A percentile compares a stretch with the other conserved stretches of the same genome.
These are phyloP conservation scores for Naematelia encephala DNA, from an alignment of 768 basidiomycete genomes.

Conservation along the genomic window DNA sequence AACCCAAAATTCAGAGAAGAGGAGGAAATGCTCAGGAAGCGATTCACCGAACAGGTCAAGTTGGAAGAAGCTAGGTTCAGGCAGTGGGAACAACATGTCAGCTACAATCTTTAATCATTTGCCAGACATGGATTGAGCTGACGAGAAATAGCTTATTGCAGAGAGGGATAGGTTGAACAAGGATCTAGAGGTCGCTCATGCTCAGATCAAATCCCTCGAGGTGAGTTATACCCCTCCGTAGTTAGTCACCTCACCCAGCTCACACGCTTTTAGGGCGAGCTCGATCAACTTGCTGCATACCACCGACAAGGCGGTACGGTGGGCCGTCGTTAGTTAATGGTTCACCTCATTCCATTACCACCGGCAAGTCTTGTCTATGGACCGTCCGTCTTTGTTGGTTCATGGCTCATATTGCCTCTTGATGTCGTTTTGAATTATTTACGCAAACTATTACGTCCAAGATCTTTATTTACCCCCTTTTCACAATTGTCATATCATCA, in stretches of 20 bases:
- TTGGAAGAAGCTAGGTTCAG: slow-evolving; percentile 95
- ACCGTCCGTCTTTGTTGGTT: too few relatives aligned
- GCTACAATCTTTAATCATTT: too few relatives aligned
- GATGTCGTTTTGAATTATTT: too few relatives aligned
- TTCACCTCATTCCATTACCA: too few relatives aligned
- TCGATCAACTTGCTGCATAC: slow-evolving; percentile 46
- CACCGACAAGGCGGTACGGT: slow-evolving; percentile 46
- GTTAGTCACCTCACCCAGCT: too few relatives aligned
- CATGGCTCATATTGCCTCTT: too few relatives aligned
- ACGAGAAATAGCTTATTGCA: slow-evolving; percentile 72
- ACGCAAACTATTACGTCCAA: too few relatives aligned
- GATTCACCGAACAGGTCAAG: slow-evolving; percentile 99
- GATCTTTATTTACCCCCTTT: too few relatives aligned
- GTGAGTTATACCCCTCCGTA: too few relatives aligned
- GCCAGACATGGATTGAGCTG: background rate
- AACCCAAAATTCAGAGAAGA: slow-evolving; percentile 99
- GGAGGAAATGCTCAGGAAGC: slow-evolving; percentile 91
- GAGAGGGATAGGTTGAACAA: slow-evolving; percentile 99
- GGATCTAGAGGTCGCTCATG: slow-evolving; percentile 79
- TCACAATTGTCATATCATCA: too few relatives aligned
- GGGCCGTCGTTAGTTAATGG: slow-evolving; percentile 38
- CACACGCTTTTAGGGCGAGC: slow-evolving; percentile 32
- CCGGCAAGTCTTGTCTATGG: too few relatives aligned
- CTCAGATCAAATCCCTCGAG: slow-evolving; percentile 50
- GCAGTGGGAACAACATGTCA: slow-evolving; percentile 97